These are phyloP conservation scores for Tulasnella sp. DNA, from an alignment of 768 basidiomycete species.

Conservation along the genomic window DNA sequence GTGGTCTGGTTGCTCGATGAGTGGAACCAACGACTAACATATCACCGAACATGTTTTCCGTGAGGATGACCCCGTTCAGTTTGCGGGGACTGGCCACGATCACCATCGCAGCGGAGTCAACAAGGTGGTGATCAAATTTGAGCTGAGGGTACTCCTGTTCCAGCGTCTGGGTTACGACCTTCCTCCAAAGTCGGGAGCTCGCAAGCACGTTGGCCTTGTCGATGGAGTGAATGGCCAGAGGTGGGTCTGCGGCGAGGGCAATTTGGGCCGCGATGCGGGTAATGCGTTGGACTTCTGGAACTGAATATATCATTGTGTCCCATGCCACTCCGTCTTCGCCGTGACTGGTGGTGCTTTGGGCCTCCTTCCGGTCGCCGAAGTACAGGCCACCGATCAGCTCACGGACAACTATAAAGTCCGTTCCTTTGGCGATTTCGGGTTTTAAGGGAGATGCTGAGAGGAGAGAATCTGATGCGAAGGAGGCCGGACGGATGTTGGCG, in stretches of 20 bases:
- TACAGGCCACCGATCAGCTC: constrained; percentile 97
- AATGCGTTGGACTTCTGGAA: constrained; percentile 89
- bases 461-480: constrained; percentile 90
- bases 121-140: constrained; percentile 85
- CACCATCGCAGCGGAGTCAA: constrained; percentile 96
- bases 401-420: constrained; percentile 91
- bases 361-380: constrained; percentile 92
- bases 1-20: constrained; percentile 6
- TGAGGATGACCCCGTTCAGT: constrained; percentile 92
- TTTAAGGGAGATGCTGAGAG: constrained; percentile 87
- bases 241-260: constrained; percentile 79
- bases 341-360: constrained; percentile 40
- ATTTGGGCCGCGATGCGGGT: constrained; percentile 95
- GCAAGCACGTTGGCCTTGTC: constrained; percentile 99
- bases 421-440: constrained; percentile 76
- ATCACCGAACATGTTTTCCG: constrained; percentile 95
- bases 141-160: constrained; percentile 86
- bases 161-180: constrained; percentile 84
- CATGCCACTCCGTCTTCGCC: constrained; percentile 67
- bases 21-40: constrained; percentile 63
- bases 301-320: constrained; percentile 94
- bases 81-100: constrained; percentile 88
- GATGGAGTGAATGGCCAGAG: constrained; percentile 86
- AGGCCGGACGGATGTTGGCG: constrained; percentile 97
- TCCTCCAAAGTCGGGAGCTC: constrained; percentile 91